phyloP scores from a whole-genome alignment of 495 filamentous ascomycete species.

The Astrothelium subdiscretum region DNA sequence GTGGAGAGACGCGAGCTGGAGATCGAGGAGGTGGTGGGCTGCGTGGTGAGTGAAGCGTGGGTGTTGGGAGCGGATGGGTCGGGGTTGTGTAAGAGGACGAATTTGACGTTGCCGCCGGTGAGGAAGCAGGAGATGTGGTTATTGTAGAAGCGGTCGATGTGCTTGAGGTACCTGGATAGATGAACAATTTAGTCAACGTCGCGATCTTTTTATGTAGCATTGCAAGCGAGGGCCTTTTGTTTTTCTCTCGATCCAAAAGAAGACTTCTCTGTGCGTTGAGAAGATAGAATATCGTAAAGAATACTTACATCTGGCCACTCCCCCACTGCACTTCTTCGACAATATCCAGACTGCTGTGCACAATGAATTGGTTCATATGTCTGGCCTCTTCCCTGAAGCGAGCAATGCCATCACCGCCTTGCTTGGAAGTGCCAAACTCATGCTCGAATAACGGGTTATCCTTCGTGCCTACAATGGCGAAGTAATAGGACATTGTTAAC shows the following conservation, averaged over 20 bases:
- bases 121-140: conserved; percentile 87
- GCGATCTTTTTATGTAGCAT: too few species aligned
- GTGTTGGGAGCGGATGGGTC: conserved; percentile 42
- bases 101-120: conserved; percentile 69
- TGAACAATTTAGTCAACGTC: not conserved
- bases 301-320: conserved; percentile 55
- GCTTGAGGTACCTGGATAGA: conserved; percentile 73
- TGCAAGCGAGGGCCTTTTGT: too few species aligned
- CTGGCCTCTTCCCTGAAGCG: conserved; percentile 76
- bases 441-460: conserved; percentile 93
- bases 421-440: conserved; percentile 91
- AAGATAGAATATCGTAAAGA: not conserved
- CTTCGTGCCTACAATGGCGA: conserved; percentile 83
- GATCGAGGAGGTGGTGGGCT: conserved; percentile 26
- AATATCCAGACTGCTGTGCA: conserved; percentile 83
- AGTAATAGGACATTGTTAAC: conserved; percentile 83
- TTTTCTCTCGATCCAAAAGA: too few species aligned
- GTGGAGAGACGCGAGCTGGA: conserved; percentile 16
- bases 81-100: conserved; percentile 72
- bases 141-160: conserved; percentile 85
- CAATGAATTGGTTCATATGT: conserved; percentile 94
- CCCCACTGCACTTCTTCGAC: conserved; percentile 93
- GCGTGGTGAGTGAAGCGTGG: conserved; percentile 16
- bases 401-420: conserved; percentile 81
- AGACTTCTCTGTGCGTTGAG: conserved; percentile 3